A percentile compares a stretch with the other conserved stretches of the same genome.
Evolutionary conservation across 108 stramenopile genomes (phyloP).

Genomic region (Pseudonitzschia pungens): DNA sequence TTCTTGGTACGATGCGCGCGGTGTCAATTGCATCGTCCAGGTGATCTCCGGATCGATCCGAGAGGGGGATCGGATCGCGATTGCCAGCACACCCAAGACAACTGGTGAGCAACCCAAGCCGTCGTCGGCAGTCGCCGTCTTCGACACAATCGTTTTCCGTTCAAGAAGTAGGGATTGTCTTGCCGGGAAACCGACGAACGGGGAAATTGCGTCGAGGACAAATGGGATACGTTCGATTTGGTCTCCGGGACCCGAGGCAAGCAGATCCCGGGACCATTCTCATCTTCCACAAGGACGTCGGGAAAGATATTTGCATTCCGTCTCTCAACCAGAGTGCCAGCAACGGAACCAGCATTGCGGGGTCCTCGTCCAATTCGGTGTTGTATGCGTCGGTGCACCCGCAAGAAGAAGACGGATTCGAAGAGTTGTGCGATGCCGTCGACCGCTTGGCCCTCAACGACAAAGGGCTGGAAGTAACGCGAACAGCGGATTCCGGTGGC

Average conservation of each 20-base stretch:
- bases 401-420: constrained; percentile 88
- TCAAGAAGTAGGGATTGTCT: constrained; percentile 90
- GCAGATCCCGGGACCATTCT: constrained; percentile 92
- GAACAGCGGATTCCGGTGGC: constrained; percentile 45
- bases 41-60: constrained; percentile 49
- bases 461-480: constrained; percentile 79
- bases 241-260: constrained; percentile 87
- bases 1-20: constrained; percentile 90
- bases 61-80: constrained; percentile 64
- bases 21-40: constrained; percentile 68
- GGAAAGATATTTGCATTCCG: constrained; percentile 54
- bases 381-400: constrained; percentile 97
- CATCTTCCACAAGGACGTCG: constrained; percentile 54
- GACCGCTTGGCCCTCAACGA: constrained; percentile 93
- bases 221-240: constrained; percentile 94
- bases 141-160: constrained; percentile 56
- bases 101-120: no score
- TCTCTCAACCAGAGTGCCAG: constrained; percentile 12
- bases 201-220: constrained; percentile 70
- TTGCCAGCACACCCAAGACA: constrained; percentile 18
- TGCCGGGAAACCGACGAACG: constrained; percentile 73
- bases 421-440: constrained; percentile 87
- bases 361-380: constrained; percentile 64
- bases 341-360: not conserved
- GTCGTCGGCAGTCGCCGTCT: not conserved